Evolutionary conservation across 306 rosid species (phyloP).

Genomic region (Glycyrrhiza uralensis): DNA sequence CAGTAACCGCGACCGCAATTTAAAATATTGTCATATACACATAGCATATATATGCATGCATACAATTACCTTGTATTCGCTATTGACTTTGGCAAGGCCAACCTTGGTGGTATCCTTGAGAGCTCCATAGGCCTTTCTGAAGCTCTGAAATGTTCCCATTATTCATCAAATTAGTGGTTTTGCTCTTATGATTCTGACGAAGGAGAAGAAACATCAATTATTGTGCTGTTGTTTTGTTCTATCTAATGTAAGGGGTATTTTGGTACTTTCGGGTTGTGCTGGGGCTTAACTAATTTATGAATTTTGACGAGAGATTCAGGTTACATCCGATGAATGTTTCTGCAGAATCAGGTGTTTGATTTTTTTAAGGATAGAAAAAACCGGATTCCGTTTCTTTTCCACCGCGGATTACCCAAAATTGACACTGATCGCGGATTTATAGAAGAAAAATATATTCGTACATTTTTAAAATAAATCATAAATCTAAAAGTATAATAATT

Average conservation of each 20-base stretch:
- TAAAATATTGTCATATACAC: too few relatives aligned
- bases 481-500: too few relatives aligned
- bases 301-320: slow-evolving; percentile 29
- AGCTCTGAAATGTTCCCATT: slow-evolving; percentile 89
- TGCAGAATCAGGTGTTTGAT: not conserved
- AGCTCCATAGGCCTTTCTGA: slow-evolving; percentile 94
- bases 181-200: slow-evolving; percentile 17
- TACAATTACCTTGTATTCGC: slow-evolving; percentile 98
- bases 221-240: slow-evolving; percentile 31
- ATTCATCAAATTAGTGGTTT: slow-evolving; percentile 20
- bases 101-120: slow-evolving; percentile 93
- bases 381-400: not conserved
- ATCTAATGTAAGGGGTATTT: slow-evolving; percentile 23
- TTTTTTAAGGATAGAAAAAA: slow-evolving; percentile 29
- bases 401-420: not conserved
- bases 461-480: too few relatives aligned
- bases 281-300: slow-evolving; percentile 11
- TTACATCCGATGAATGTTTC: slow-evolving; percentile 8
- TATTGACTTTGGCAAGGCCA: slow-evolving; percentile 97
- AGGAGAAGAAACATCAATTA: slow-evolving; percentile 40
- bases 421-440: not conserved
- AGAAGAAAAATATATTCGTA: too few relatives aligned
- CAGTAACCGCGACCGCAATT: too few relatives aligned
- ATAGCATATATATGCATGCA: too few relatives aligned
- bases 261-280: slow-evolving; percentile 13